Evolutionary conservation across 179 eudicot species (phyloP).

Genomic region (Beta lomatogona): DNA sequence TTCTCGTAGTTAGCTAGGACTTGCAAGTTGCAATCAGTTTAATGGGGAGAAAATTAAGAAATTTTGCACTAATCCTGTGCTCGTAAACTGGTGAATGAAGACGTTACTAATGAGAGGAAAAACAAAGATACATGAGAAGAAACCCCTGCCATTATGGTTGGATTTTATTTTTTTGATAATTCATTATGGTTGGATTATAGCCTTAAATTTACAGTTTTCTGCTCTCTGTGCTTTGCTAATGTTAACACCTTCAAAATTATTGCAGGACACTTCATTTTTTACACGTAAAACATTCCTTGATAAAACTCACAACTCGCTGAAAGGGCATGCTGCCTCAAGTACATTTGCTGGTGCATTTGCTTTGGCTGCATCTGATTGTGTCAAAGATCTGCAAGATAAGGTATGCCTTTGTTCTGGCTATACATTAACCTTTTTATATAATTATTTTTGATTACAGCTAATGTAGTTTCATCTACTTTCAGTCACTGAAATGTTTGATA

Average conservation of each 20-base stretch:
- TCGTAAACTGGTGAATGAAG: too few relatives aligned
- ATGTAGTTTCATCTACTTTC: slow-evolving; percentile 29
- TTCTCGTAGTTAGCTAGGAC: too few relatives aligned
- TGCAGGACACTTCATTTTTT: slow-evolving; percentile 59
- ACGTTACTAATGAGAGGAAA: too few relatives aligned
- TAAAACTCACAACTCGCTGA: slow-evolving; percentile 73
- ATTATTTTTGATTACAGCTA: slow-evolving; percentile 7
- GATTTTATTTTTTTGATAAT: too few relatives aligned
- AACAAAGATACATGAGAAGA: too few relatives aligned
- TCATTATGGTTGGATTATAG: too few relatives aligned
- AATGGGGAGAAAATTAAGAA: too few relatives aligned
- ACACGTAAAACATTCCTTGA: slow-evolving; percentile 58
- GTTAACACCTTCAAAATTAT: slow-evolving; percentile 15
- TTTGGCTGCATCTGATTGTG: slow-evolving; percentile 62
- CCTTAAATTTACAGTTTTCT: too few relatives aligned
- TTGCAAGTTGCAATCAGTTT: too few relatives aligned
- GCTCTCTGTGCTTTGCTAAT: slow-evolving; percentile 2
- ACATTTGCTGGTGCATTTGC: slow-evolving; percentile 90
- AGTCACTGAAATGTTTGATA: slow-evolving; percentile 65
- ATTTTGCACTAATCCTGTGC: too few relatives aligned
- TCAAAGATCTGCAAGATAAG: slow-evolving; percentile 55
- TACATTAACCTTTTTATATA: background rate
- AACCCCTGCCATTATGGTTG: too few relatives aligned
- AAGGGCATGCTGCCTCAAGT: slow-evolving; percentile 54
- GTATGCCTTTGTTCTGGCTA: slow-evolving; percentile 38